Base-by-base conservation (phyloP, 228 moss, liverwort and hornwort species). In the Sphagnum fallax region DNA sequence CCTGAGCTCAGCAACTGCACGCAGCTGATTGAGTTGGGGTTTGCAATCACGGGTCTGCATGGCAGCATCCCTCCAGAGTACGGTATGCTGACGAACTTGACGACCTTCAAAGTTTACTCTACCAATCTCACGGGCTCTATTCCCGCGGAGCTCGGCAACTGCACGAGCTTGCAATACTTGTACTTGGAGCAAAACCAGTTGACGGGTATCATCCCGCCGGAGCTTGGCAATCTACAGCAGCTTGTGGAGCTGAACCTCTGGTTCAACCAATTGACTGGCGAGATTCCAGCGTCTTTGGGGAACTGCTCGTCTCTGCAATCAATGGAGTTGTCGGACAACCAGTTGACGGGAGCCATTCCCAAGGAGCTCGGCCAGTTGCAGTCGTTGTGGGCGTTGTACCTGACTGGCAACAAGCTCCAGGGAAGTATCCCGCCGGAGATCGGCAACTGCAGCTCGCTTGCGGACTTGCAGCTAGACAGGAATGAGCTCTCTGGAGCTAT, bases 181-280 rank as follows among this genome's bases (percentile, higher is more conserved):
- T 88, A 90, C 66, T 73, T 95, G 11, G 83, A 90, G 15, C 82
- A 81, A 53, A 95, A 95, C 64, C 75, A 67, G 47, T 73, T 95
- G 64, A 73, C 88, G 6, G 94, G 94, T 52, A 32, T 65, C n/a
- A 82, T 95, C 67, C 84, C 92, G 13, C 86, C 84, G 2, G 77
- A 83, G 61, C 80, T 95, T 11, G 92, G 92, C 47, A 88, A 87
- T 8, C 71, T 92, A 16, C 81, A 74, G 51, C 75, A 73, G 62
- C 75, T 95, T 53, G 50, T 62, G 62, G 84, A 82, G 69, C 76
- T 95, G 32, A 86, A 90, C 59, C 61, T 87, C 10, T 88, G 90
- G 72, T 84, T 82, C 60, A 95, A 95, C 57, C 69, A 67, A 16
- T 62, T 85, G 16, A 76, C 79, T 7, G 85, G 85, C 5, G 53